Base-by-base conservation (phyloP, 441 rosid species). In the Raphanus hybrid region DNA sequence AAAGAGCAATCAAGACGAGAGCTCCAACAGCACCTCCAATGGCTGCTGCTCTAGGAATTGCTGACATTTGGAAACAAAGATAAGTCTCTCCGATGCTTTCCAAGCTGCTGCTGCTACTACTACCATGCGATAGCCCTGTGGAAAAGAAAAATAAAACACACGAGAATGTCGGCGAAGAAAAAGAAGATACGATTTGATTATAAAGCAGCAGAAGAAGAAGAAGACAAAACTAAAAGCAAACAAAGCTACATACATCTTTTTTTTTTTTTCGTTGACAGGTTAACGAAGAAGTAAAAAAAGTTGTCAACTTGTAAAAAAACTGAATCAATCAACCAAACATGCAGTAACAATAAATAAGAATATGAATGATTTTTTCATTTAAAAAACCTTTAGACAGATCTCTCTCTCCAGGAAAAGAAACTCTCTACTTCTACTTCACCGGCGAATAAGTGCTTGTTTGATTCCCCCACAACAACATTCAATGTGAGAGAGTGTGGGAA, bases 1-100 rank as follows among this genome's bases (percentile, higher is more conserved):
- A 76, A 27, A 90, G 72, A 77, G 84, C 85, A 82, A 86, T 80
- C 73, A 90, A 82, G 76, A 87, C 82, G 82, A 88, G 75, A 81
- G 94, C 90, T 90, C 94, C 94, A 78, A 85, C 87, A 87, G 85
- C 90, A 83, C 93, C 94, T 80, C 99, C 99, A 78, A 90, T 67
- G 85, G 88, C 82, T 79, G 89, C 92, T 84, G 93, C 94, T 84
- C 92, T 93, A 87, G 89, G 92, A 86, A 76, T 72, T 87, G 75
- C 81, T 90, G 99, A 89, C 99, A 91, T 94, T 84, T 90, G 90
- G 85, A 84, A 85, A 66, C 50, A 48, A 70, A 67, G 8, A 39
- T 5, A 29, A 55, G 5, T 52, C 61, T 67, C 66, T 58, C 18
- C 59, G 48, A 75, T 50, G 60, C 80, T 75, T 29, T 29, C 77